Evolutionary conservation across 768 basidiomycete species (phyloP), one percentile per base, ranked within the genome.

Genomic region (Mycena rebaudengoi): DNA sequence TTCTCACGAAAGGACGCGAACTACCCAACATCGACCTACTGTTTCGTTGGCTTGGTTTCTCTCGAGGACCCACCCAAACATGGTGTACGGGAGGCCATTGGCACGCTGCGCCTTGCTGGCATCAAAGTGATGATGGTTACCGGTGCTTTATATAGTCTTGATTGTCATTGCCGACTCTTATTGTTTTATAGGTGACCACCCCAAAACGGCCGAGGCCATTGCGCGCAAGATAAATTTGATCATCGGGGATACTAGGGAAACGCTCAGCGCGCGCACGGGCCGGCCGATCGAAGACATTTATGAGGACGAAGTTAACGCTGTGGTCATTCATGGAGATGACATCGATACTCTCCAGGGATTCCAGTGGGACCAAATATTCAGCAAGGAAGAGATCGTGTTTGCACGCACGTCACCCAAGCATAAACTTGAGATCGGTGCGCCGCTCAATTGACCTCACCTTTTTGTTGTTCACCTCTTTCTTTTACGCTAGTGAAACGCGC

Each of bases 101-200:
- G 88, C 5, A 89, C 87, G 25, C 84, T 91, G 52, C 84, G 89
- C 59, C 80, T 89, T 8, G 89, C 89, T 4, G 89, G 89, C 2
- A 91, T 90, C 71, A 90, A 89, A 73, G 88, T 91, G 32, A 90
- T 90, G 86, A 91, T 91, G 89, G 86, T 91, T 6, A 91, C 88
- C 23, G 88, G 87, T 85, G 78, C 69, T 20, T 39, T 35, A 11
- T 23, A 23, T 18, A 5, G 18, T 44, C 5, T n/a, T 10, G 10
- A 2, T 35, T 23, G 14, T 20, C 14, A 7, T 11, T n/a, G 13
- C 26, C 11, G 16, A 6, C 21, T 62, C 28, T 50, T 33, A 25
- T 20, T 45, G 13, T 21, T 54, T 37, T 12, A 25, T 57, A 85
- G 86, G 87, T 60, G 88, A 90, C 69, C 89, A 91, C 73, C 88